These are phyloP conservation scores for Ajuga reptans DNA, from an alignment of 305 asterid species.

Conservation along the genomic window DNA sequence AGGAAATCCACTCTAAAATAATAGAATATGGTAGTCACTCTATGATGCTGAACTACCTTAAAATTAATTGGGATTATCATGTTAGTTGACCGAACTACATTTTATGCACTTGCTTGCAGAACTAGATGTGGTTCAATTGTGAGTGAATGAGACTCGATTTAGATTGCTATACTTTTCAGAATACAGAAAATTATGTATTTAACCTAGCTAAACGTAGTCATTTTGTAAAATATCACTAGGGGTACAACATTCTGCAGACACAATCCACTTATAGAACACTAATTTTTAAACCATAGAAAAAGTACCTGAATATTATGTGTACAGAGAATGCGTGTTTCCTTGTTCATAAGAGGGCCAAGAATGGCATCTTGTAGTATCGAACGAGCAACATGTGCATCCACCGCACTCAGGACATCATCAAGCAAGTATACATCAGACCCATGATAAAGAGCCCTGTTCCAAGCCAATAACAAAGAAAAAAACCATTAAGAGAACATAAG, in stretches of 20 bases:
- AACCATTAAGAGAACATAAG: constrained; percentile 1
- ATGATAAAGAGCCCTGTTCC: constrained; percentile 73
- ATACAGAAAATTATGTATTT: too few species aligned
- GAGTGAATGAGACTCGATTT: too few species aligned
- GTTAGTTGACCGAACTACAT: too few species aligned
- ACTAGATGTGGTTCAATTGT: too few species aligned
- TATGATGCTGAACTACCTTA: too few species aligned
- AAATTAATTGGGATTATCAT: too few species aligned
- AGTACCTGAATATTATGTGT: constrained; percentile 87
- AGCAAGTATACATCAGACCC: constrained; percentile 63
- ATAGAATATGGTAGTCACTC: too few species aligned
- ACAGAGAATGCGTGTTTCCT: constrained; percentile 71
- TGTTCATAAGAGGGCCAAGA: constrained; percentile 68
- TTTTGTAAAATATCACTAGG: too few species aligned
- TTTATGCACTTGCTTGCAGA: too few species aligned
- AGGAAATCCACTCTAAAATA: too few species aligned
- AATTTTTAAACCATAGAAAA: neutral
- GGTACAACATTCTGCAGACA: neutral
- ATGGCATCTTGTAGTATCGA: constrained; percentile 65
- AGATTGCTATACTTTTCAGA: neutral
- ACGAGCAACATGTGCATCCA: constrained; percentile 89
- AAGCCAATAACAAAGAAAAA: constrained; percentile 16
- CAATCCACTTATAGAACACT: neutral
- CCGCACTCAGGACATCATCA: constrained; percentile 96
- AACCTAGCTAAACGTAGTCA: too few species aligned